Percentiles rank a stretch among this genome's conserved stretches.
Evolutionary conservation across 805 yeast species (phyloP).

Genomic region (Yarrowia keelungensis): DNA sequence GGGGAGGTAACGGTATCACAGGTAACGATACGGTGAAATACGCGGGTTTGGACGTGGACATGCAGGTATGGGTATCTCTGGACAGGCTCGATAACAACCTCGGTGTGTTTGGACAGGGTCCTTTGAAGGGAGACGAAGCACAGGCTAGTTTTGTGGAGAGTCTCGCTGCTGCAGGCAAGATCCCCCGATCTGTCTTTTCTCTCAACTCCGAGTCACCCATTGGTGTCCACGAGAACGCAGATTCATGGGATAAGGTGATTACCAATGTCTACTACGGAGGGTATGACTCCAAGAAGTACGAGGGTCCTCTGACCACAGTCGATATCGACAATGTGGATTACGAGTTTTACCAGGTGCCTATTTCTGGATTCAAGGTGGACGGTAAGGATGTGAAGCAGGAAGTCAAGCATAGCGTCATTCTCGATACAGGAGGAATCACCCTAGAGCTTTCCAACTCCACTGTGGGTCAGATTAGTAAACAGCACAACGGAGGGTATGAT

Average conservation of each 20-base stretch:
- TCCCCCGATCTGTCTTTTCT: background rate
- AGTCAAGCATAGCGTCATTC: background rate
- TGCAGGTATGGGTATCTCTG: slow-evolving; percentile 13
- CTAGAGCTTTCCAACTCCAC: slow-evolving; percentile 10
- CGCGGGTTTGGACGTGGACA: background rate
- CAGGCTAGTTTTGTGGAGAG: background rate
- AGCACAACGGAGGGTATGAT: slow-evolving; percentile 4
- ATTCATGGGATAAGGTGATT: background rate
- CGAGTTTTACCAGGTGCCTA: background rate
- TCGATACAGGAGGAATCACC: slow-evolving; percentile 21
- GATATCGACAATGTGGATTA: background rate
- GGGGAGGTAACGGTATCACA: slow-evolving; percentile 3
- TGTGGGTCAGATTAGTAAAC: background rate
- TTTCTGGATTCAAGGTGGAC: slow-evolving; percentile 7
- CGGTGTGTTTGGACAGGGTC: slow-evolving; percentile 17
- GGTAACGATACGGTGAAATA: background rate
- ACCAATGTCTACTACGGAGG: slow-evolving; percentile 21
- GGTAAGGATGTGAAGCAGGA: background rate
- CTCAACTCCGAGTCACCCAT: slow-evolving; percentile 5
- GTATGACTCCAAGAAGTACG: slow-evolving; percentile 6
- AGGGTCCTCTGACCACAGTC: slow-evolving; percentile 15
- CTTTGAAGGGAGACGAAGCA: background rate
- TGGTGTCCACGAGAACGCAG: background rate
- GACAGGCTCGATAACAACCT: background rate
- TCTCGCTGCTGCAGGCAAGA: slow-evolving; percentile 3